phyloP scores from a whole-genome alignment of 176 grass and related monocot genomes.

The Avena atlantica region DNA sequence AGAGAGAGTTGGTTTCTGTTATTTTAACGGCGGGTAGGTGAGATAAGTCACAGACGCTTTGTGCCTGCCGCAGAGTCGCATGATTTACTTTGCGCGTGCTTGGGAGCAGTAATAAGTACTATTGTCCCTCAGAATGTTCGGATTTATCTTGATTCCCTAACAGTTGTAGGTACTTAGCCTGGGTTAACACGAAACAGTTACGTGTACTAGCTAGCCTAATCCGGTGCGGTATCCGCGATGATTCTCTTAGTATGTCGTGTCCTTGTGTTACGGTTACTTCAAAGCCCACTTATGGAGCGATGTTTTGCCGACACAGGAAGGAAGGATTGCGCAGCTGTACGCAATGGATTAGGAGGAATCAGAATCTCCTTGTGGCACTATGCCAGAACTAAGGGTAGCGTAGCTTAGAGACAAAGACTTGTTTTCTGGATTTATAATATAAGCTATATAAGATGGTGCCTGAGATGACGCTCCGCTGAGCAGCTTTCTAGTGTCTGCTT shows the following conservation, averaged over 20 bases:
- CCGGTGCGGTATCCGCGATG: neutral
- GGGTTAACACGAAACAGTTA: too few species aligned
- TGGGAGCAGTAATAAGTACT: neutral
- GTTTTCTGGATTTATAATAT: neutral
- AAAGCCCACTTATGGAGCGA: neutral
- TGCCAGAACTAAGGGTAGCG: neutral
- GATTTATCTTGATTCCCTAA: neutral
- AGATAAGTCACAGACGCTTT: constrained; percentile 3
- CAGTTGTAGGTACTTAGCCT: neutral
- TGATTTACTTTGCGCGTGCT: neutral
- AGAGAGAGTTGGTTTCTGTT: neutral
- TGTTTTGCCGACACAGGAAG: constrained; percentile 28
- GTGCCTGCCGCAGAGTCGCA: neutral
- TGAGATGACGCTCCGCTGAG: neutral
- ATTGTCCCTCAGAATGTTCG: constrained; percentile 20
- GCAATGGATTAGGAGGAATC: neutral
- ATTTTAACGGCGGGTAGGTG: constrained; percentile 28
- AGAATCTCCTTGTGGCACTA: neutral
- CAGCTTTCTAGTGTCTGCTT: neutral
- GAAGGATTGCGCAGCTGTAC: neutral
- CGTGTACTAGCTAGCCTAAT: neutral
- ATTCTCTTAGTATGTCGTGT: constrained; percentile 11
- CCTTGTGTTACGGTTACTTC: constrained; percentile 34
- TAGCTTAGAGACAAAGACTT: neutral
- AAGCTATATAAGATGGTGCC: constrained; percentile 7